phyloP scores from a whole-genome alignment of 163 green algal genomes.

The Prototheca cutis region DNA sequence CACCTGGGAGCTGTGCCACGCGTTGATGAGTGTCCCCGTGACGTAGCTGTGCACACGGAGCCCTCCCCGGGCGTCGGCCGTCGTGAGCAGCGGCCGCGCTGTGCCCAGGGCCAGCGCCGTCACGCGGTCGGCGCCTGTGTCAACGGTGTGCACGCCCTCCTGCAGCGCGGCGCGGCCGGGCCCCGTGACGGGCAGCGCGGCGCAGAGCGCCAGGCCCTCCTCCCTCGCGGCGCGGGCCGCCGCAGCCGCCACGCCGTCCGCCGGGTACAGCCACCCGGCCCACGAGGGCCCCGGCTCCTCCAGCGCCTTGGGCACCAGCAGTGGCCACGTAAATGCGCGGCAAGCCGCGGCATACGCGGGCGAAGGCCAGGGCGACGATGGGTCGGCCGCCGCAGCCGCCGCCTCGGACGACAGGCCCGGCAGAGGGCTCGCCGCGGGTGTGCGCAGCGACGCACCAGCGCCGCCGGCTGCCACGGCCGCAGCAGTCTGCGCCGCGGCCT shows the following conservation, averaged over 20 bases:
- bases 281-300: conserved; percentile 6
- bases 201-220: not conserved
- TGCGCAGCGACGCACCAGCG: not conserved
- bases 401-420: not conserved
- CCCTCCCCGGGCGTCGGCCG: conserved; percentile 39
- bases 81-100: conserved; percentile 55
- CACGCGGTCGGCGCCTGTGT: conserved; percentile 28
- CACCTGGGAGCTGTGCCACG: conserved; percentile 40
- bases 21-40: conserved; percentile 46
- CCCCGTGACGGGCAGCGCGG: conserved; percentile 11
- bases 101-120: conserved; percentile 61
- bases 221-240: too few species aligned
- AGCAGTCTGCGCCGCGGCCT: not conserved
- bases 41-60: conserved; percentile 54
- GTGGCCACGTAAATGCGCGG: conserved; percentile 52
- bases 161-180: conserved; percentile 8
- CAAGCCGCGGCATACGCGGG: conserved; percentile 21
- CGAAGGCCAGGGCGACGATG: conserved; percentile 24
- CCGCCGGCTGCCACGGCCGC: not conserved
- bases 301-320: conserved; percentile 51
- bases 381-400: not conserved
- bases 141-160: conserved; percentile 41
- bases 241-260: not conserved
- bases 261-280: conserved; percentile 12
- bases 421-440: not conserved